Percentiles rank a stretch among this genome's conserved stretches.
phyloP scores from a whole-genome alignment of 2,329 filamentous ascomycete genomes.

The Colletotrichum lindemuthianum region DNA sequence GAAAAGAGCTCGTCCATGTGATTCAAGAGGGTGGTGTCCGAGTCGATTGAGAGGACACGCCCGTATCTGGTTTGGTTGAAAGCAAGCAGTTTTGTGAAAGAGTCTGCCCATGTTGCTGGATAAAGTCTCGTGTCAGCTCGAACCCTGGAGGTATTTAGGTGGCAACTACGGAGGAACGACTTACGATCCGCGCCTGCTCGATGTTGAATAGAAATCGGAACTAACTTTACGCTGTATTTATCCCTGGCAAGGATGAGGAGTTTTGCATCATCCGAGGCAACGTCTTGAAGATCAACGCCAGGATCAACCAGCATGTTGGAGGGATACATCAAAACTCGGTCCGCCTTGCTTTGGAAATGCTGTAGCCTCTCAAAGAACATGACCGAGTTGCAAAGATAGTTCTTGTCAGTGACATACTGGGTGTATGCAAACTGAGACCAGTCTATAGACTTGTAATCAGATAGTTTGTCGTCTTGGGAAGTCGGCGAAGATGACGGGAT shows the following conservation, averaged over 20 bases:
- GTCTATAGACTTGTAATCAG: too few species aligned
- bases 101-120: slow-evolving; percentile 66
- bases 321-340: not conserved
- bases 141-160: not conserved
- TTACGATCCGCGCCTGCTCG: slow-evolving; percentile 49
- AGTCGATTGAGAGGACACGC: slow-evolving; percentile 62
- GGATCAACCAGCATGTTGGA: slow-evolving; percentile 48
- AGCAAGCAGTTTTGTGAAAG: slow-evolving; percentile 76
- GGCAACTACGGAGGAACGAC: slow-evolving; percentile 12
- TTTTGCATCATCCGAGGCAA: slow-evolving; percentile 42
- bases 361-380: not conserved
- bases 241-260: slow-evolving; percentile 55
- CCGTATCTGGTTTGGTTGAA: slow-evolving; percentile 73
- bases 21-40: slow-evolving; percentile 70
- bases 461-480: too few species aligned
- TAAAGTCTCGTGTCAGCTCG: slow-evolving; percentile 6
- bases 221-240: slow-evolving; percentile 55
- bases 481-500: too few species aligned
- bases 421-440: slow-evolving; percentile 53
- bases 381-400: slow-evolving; percentile 58
- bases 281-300: slow-evolving; percentile 43
- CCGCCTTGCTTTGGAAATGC: too few species aligned
- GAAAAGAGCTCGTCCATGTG: slow-evolving; percentile 78
- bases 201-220: slow-evolving; percentile 53
- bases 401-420: slow-evolving; percentile 58